Percentiles rank a stretch among this genome's conserved stretches.
Conservation (phyloP, 345 rosid genomes). For the Cochlearia excelsa region DNA sequence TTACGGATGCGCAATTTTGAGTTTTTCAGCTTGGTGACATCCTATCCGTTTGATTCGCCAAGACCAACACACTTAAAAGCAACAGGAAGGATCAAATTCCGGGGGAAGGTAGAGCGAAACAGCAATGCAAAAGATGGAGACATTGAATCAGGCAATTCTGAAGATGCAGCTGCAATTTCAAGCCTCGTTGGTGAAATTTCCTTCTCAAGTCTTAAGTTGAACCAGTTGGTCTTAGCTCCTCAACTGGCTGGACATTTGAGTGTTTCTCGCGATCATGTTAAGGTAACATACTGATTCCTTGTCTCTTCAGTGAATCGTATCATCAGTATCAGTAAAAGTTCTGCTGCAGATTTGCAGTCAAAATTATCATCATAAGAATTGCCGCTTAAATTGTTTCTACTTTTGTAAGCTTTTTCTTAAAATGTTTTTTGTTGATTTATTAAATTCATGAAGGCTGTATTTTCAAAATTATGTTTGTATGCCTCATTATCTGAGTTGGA, state of each 20-base stretch:
- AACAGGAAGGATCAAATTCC: constrained; percentile 87
- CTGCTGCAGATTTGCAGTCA: no score
- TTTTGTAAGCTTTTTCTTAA: not conserved
- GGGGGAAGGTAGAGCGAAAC: constrained; percentile 62
- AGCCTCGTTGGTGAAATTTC: constrained; percentile 82
- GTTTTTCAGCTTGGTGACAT: constrained; percentile 78
- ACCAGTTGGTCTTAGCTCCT: constrained; percentile 92
- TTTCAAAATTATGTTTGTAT: constrained; percentile 8
- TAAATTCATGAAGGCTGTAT: constrained; percentile 7
- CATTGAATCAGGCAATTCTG: constrained; percentile 33
- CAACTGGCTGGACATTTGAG: constrained; percentile 78
- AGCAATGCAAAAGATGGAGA: constrained; percentile 34
- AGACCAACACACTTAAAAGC: constrained; percentile 91
- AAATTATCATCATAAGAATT: no score
- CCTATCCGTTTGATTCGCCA: constrained; percentile 92
- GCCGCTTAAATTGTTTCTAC: not conserved
- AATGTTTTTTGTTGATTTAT: not conserved
- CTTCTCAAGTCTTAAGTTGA: constrained; percentile 81
- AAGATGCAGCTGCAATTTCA: constrained; percentile 32
- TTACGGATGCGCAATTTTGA: constrained; percentile 95
- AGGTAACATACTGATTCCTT: constrained; percentile 49
- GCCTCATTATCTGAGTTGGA: constrained; percentile 20
- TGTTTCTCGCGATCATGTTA: constrained; percentile 64
- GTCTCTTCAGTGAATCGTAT: constrained; percentile 6
- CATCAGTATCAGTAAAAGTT: constrained; percentile 11